These are phyloP conservation scores for Fonsecaea multimorphosa DNA, from an alignment of 2,329 filamentous ascomycete genomes.

Conservation along the genomic window DNA sequence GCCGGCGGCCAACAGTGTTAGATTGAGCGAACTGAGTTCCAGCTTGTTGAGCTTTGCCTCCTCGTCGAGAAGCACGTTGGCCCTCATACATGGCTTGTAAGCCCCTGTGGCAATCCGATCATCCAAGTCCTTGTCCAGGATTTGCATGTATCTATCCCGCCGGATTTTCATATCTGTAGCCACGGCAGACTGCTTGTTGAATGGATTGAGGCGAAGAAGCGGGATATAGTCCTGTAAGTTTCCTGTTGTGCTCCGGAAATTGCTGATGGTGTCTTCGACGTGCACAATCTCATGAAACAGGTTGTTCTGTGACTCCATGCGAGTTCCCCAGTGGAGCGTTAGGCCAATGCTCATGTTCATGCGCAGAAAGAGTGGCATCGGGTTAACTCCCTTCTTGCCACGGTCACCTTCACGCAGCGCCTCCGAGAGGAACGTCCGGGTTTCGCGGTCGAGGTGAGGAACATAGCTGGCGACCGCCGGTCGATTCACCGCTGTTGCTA, in stretches of 20 bases:
- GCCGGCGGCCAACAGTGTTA: slow-evolving; percentile 71
- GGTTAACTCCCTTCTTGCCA: slow-evolving; percentile 63
- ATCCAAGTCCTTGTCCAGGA: slow-evolving; percentile 64
- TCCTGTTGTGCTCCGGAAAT: slow-evolving; percentile 65
- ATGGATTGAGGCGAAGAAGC: slow-evolving; percentile 64
- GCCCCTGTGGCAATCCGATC: slow-evolving; percentile 66
- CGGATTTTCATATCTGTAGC: slow-evolving; percentile 65
- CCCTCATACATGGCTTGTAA: slow-evolving; percentile 69
- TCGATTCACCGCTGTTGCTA: slow-evolving; percentile 69
- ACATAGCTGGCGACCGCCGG: slow-evolving; percentile 68
- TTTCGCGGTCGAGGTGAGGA: slow-evolving; percentile 66
- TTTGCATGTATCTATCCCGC: slow-evolving; percentile 64
- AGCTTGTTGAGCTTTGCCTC: slow-evolving; percentile 66
- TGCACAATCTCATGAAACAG: slow-evolving; percentile 67
- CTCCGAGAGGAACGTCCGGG: slow-evolving; percentile 66
- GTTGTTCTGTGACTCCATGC: slow-evolving; percentile 63
- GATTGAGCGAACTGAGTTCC: slow-evolving; percentile 68
- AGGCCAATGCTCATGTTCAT: slow-evolving; percentile 66
- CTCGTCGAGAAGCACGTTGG: slow-evolving; percentile 68
- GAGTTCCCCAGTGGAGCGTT: slow-evolving; percentile 69
- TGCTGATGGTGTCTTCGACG: slow-evolving; percentile 66
- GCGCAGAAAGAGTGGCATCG: slow-evolving; percentile 71
- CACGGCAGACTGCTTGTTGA: slow-evolving; percentile 62
- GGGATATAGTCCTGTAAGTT: slow-evolving; percentile 69
- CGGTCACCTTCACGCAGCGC: slow-evolving; percentile 62